Base-by-base conservation (phyloP, 257 asterid genomes). In the Scutellaria minor region DNA sequence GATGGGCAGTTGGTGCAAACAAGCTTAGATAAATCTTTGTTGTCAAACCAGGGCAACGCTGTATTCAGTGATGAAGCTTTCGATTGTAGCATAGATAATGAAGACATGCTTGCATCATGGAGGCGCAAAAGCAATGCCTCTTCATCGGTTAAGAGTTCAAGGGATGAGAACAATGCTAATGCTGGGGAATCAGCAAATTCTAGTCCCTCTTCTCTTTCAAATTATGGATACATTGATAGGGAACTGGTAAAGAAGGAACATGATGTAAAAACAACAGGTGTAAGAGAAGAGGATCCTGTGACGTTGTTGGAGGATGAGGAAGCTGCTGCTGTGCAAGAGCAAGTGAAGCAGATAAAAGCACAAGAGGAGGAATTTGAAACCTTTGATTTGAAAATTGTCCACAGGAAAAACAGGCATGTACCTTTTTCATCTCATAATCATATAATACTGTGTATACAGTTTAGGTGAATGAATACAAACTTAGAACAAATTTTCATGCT, bases 281-380 rank as follows among this genome's bases (percentile, higher is more conserved):
- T 73, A 45, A 78, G 86, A 77, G 96, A 84, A 81, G 96, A 84
- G 73, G 92, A 89, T 51, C 86, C 86, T 69, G 91, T 72, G 80
- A 67, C 82, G 13, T 80, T 81, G 56, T 57, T 91, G 77, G 99
- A 94, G 84, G 99, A 95, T 44, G 98, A 95, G 67, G 99, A 95
- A 81, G 95, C 94, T 81, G 86, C 87, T 80, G 98, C 94, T 66
- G 99, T 95, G 61, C 98, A 92, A 78, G 99, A 95, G 83, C 99
- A 95, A 78, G 98, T 95, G 77, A 90, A 84, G 81, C 99, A 95
- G 83, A 95, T 95, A 70, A 92, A 88, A 85, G 93, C 97, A 46
- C 99, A 95, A 77, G 99, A 95, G 88, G 98, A 90, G 37, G 99
- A 95, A 76, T 95, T 92, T 68, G 99, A 95, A 80, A 92, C 99